A percentile compares a stretch with the other conserved stretches of the same genome.
phyloP scores from a whole-genome alignment of 2,329 filamentous ascomycete genomes.

The Cladosporium velox region DNA sequence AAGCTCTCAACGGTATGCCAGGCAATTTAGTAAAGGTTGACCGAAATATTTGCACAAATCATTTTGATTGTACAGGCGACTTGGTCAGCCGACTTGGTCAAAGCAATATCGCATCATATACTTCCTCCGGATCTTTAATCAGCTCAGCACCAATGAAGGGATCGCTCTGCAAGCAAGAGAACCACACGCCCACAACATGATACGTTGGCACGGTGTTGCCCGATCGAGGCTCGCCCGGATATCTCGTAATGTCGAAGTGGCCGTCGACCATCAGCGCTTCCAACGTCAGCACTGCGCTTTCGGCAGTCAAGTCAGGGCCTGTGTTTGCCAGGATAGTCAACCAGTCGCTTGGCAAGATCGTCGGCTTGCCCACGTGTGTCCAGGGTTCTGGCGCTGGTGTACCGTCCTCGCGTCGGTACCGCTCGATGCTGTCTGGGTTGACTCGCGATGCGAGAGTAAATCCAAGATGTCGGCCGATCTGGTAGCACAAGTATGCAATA shows the following conservation, averaged over 20 bases:
- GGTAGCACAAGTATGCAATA: too few relatives aligned
- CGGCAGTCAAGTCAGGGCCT: not conserved
- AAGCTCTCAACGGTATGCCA: not conserved
- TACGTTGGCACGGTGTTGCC: not conserved
- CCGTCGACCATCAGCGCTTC: not conserved
- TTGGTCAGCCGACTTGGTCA: not conserved
- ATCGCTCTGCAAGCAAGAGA: not conserved
- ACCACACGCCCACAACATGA: slow-evolving; percentile 4
- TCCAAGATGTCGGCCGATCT: too few relatives aligned
- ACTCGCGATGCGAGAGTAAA: too few relatives aligned
- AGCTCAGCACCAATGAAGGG: not conserved
- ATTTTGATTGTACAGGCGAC: too few relatives aligned
- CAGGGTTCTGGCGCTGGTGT: not conserved
- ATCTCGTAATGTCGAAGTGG: not conserved
- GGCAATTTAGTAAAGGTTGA: not conserved
- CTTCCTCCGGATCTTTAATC: not conserved
- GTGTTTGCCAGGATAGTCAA: not conserved
- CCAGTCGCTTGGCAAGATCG: not conserved
- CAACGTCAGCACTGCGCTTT: not conserved
- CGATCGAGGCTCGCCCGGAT: not conserved
- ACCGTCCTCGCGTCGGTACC: not conserved
- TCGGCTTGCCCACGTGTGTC: not conserved
- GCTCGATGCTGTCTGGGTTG: not conserved
- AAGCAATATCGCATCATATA: not conserved
- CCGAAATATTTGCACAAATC: not conserved